Evolutionary conservation across 192 early-diverging fungal genomes (phyloP).

Genomic region (Gaertneriomyces sp.): DNA sequence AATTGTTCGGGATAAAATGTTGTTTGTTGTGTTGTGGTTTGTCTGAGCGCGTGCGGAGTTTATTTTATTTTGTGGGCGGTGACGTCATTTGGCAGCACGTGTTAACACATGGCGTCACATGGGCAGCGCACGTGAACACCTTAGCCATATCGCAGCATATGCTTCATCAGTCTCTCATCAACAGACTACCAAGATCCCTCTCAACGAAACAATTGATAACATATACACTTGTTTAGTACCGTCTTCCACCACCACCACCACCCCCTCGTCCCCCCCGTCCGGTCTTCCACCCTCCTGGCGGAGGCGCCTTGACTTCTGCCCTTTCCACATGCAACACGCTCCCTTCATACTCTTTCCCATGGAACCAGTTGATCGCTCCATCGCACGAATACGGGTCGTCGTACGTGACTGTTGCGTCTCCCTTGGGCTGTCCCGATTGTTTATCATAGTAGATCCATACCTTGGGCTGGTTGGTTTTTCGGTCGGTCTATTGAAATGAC

Average conservation of each 20-base stretch:
- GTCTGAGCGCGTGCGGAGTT: too few species aligned
- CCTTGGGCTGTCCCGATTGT: slow-evolving; percentile 59
- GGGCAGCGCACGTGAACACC: too few species aligned
- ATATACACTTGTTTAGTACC: too few species aligned
- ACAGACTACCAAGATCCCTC: too few species aligned
- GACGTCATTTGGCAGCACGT: too few species aligned
- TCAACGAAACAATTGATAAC: too few species aligned
- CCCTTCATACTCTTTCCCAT: slow-evolving; percentile 56
- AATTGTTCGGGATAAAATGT: too few species aligned
- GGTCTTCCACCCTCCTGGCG: slow-evolving; percentile 32
- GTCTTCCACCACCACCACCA: slow-evolving; percentile 46
- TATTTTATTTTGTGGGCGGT: too few species aligned
- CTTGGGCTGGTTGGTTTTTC: slow-evolving; percentile 57
- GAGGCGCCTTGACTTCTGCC: slow-evolving; percentile 53
- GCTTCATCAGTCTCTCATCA: too few species aligned
- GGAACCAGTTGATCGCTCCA: slow-evolving; percentile 71
- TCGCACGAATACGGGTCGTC: slow-evolving; percentile 68
- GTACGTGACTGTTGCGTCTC: slow-evolving; percentile 76
- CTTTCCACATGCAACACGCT: slow-evolving; percentile 60
- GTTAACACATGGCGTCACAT: too few species aligned
- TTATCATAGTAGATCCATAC: slow-evolving; percentile 73
- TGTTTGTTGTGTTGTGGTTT: too few species aligned
- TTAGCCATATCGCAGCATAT: too few species aligned
- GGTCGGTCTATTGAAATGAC: slow-evolving; percentile 47
- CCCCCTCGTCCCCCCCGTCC: slow-evolving; percentile 41